Conservation (phyloP, 2,329 filamentous ascomycete genomes). For the Chaetoscypha palmicola region DNA sequence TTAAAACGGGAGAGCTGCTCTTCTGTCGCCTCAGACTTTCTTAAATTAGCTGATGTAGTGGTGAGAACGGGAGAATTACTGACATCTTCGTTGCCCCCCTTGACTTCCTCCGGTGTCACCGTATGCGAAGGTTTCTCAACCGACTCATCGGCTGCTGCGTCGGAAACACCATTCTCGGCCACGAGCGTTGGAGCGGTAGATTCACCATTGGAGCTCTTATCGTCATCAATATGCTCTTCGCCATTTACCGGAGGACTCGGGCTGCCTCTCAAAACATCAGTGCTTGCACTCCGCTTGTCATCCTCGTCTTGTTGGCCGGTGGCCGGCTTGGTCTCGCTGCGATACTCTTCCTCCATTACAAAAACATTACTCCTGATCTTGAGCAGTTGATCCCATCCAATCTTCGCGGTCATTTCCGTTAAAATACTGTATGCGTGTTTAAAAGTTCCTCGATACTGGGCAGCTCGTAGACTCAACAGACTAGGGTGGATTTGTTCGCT, state of each 20-base stretch:
- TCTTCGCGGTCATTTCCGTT: slow-evolving; percentile 92
- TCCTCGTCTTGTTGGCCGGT: slow-evolving; percentile 37
- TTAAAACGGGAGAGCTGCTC: slow-evolving; percentile 83
- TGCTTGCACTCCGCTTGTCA: slow-evolving; percentile 65
- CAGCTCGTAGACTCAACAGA: slow-evolving; percentile 76
- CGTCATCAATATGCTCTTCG: slow-evolving; percentile 30
- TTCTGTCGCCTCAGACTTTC: slow-evolving; percentile 58
- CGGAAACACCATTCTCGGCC: slow-evolving; percentile 23
- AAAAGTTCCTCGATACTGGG: slow-evolving; percentile 90
- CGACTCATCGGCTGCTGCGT: slow-evolving; percentile 27
- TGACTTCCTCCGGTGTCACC: slow-evolving; percentile 68
- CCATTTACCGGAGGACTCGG: slow-evolving; percentile 49
- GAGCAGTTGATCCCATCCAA: slow-evolving; percentile 94
- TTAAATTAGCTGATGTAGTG: slow-evolving; percentile 21
- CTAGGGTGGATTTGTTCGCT: slow-evolving; percentile 83
- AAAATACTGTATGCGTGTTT: slow-evolving; percentile 89
- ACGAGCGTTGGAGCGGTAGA: slow-evolving; percentile 20
- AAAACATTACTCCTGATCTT: slow-evolving; percentile 96
- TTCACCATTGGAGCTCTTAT: slow-evolving; percentile 29
- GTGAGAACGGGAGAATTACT: slow-evolving; percentile 26
- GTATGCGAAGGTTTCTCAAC: slow-evolving; percentile 77
- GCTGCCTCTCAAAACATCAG: slow-evolving; percentile 66
- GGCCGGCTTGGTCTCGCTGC: slow-evolving; percentile 70
- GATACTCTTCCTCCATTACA: slow-evolving; percentile 99
- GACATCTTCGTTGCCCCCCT: slow-evolving; percentile 67